phyloP scores from a whole-genome alignment of 2,329 filamentous ascomycete genomes.

The Dothideomycetes sp. region DNA sequence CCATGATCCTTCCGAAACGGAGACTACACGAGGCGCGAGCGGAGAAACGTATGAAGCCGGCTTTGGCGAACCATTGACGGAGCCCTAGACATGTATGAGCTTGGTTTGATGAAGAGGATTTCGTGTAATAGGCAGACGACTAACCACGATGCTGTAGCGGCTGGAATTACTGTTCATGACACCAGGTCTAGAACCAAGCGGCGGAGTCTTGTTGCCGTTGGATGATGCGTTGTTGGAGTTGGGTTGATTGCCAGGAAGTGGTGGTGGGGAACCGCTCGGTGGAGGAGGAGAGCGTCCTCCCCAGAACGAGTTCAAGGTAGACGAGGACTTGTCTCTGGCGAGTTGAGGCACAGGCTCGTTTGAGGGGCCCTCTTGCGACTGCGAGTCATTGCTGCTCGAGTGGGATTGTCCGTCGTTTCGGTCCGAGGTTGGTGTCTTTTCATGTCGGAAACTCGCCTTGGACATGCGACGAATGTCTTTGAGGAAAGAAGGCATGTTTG shows the following conservation, averaged over 20 bases:
- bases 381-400: constrained; percentile 34
- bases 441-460: constrained; percentile 61
- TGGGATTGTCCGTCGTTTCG: constrained; percentile 16
- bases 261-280: constrained; percentile 62
- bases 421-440: constrained; percentile 46
- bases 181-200: constrained; percentile 23
- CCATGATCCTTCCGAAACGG: constrained; percentile 74
- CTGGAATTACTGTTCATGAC: constrained; percentile 32
- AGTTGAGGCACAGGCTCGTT: constrained; percentile 28
- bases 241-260: constrained; percentile 38
- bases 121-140: neutral
- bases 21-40: constrained; percentile 71
- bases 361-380: constrained; percentile 25
- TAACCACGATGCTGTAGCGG: constrained; percentile 48
- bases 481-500: constrained; percentile 52
- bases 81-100: constrained; percentile 19
- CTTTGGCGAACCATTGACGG: constrained; percentile 35
- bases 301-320: constrained; percentile 50
- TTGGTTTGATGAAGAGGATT: neutral
- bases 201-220: constrained; percentile 37
- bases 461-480: constrained; percentile 65
- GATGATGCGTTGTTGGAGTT: constrained; percentile 51
- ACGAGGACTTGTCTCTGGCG: constrained; percentile 54
- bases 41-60: constrained; percentile 51
- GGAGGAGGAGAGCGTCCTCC: constrained; percentile 66